Base-by-base conservation (phyloP, 2,329 filamentous ascomycete species). In the Neofusicoccum ribis region DNA sequence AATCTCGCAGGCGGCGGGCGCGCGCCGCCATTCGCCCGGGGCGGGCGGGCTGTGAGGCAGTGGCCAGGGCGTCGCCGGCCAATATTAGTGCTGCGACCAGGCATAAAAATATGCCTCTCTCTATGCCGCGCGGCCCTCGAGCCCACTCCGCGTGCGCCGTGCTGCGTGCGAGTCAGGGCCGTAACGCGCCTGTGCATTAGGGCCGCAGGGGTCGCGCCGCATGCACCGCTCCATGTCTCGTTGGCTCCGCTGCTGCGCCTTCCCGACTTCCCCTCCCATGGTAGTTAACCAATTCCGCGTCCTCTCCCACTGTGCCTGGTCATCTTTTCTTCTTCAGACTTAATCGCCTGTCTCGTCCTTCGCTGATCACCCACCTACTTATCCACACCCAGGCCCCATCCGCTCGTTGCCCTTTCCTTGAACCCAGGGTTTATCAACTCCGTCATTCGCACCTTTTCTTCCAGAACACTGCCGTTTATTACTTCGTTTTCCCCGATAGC, bases 351-450 rank as follows among this genome's bases (percentile, higher is more conserved):
- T 75, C 73, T 76, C 72, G 75, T 75, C 76, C 69, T 70, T 72
- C 69, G 74, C 74, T 76, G 75, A 76, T 76, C 75, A 58, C 71
- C 54, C 72, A 70, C 71, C 72, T 77, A 77, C 75, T 78, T 77
- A 77, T 77, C 74, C 76, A 73, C 64, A 65, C 69, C 69, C 70
- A 68, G 69, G 69, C 72, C 73, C 76, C 71, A 70, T 73, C 58
- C 75, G 66, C 69, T 75, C 74, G 69, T 73, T 75, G 67, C 71
- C 67, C 72, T 75, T 73, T 74, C 65, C 56, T 72, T 77, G 70
- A 71, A 72, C 71, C 71, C 69, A 75, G 72, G 75, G 75, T 78
- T 79, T 77, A 78, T 78, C 76, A 77, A 77, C 76, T 74, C 76
- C 73, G 71, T 76, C 74, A 72, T 74, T 76, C 72, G 72, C 73